These are phyloP conservation scores for Haematococcus sp. DNA, from an alignment of 139 green algal genomes.

Conservation along the genomic window DNA sequence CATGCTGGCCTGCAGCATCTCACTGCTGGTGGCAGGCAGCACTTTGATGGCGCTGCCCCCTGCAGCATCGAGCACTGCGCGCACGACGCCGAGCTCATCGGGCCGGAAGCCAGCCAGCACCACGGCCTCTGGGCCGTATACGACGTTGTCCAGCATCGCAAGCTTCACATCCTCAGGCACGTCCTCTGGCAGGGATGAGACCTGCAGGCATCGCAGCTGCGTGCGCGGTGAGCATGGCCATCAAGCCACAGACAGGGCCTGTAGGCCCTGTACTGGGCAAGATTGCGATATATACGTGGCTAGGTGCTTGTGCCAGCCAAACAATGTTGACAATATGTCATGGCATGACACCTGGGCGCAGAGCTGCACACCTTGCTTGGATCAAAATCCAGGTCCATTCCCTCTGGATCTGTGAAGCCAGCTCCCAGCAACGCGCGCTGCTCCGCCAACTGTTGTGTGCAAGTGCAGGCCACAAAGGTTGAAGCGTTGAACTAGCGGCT, in stretches of 20 bases:
- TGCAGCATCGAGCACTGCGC: slow-evolving; percentile 38
- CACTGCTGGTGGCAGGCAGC: slow-evolving; percentile 1
- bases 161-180: slow-evolving; percentile 7
- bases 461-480: neutral
- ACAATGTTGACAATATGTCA: no score
- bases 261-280: no score
- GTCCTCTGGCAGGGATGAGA: slow-evolving; percentile 2
- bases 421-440: slow-evolving; percentile 1
- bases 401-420: slow-evolving; percentile 11
- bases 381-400: slow-evolving; percentile 7
- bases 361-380: neutral
- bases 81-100: slow-evolving; percentile 51
- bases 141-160: slow-evolving; percentile 13
- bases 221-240: no score
- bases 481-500: no score
- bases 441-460: neutral
- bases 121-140: slow-evolving; percentile 38
- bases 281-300: no score
- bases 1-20: slow-evolving; percentile 36
- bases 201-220: neutral
- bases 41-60: slow-evolving; percentile 40
- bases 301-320: no score
- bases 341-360: no score
- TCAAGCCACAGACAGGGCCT: no score
- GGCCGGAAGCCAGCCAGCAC: slow-evolving; percentile 53